Base-by-base conservation (phyloP, 2,329 filamentous ascomycete species). In the Incumbomyces delicatus region DNA sequence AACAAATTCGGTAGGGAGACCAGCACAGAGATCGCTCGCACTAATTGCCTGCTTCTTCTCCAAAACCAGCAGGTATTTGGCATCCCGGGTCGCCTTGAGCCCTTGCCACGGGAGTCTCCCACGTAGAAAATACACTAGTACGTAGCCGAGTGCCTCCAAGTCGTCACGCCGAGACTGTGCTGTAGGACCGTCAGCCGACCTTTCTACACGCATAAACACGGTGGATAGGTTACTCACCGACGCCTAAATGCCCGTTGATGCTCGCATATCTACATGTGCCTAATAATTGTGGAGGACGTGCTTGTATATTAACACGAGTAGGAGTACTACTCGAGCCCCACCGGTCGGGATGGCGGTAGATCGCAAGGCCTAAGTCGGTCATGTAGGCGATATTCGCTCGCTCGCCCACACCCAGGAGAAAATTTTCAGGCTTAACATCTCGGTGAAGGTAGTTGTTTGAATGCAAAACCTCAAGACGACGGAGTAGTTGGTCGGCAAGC, bases 71-170 rank as follows among this genome's bases (percentile, higher is more conserved):
- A 8, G 22, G 14, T 53, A 35, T 44, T 45, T 53, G 8, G 12
- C 45, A 18, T 43, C 41, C 30, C 35, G 36, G 2, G 41, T 35
- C 14, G 47, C 48, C 70, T 85, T 85, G 53, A 85, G 70, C 8
- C 80, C 81, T 62, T 85, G 80, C 81, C 81, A 85, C 31, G 81
- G 81, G 46, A 85, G 71, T 6, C 78, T 79, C 39, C 81, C 81
- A n/a, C 80, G 74, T 37, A 85, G 66, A 65, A 85, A 85, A 66
- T 85, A 85, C 73, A 85, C 80, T 64, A 85, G 84, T 34, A 85
- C 80, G 61, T 85, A 81, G 16, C 81, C 81, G 11, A 85, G 71
- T 41, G 50, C 33, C 37, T 56, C 53, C 39, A 55, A 14, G 30
- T 50, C 50, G 31, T 52, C 50, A 8, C 48, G 48, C 17, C 32